Conservation (phyloP, 108 stramenopile species). For the Skeletonema tropicum region DNA sequence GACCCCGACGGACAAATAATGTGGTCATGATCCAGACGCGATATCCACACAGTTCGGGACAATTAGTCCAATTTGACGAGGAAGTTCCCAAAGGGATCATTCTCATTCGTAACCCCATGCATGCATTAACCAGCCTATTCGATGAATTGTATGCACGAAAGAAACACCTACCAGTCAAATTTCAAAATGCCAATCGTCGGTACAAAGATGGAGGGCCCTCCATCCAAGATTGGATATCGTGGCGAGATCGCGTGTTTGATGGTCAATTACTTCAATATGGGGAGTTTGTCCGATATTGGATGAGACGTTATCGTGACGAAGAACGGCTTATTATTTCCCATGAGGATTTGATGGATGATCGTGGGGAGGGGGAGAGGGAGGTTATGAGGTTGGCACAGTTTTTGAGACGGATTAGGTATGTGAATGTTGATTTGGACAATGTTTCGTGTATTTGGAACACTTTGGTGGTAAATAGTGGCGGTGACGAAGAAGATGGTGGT, state of each 20-base stretch:
- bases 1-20: neutral
- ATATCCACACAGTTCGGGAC: constrained; percentile 17
- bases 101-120: constrained; percentile 19
- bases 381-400: constrained; percentile 7
- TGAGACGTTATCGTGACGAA: neutral
- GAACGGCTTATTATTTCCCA: constrained; percentile 11
- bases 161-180: constrained; percentile 19
- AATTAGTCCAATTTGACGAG: neutral
- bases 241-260: constrained; percentile 16
- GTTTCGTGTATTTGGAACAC: constrained; percentile 13
- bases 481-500: neutral
- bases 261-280: neutral
- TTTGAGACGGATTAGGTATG: constrained; percentile 2
- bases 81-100: neutral
- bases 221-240: constrained; percentile 21
- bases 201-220: neutral
- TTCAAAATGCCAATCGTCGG: constrained; percentile 2
- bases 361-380: constrained; percentile 4
- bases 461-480: neutral
- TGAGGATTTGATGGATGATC: constrained; percentile 13
- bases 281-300: constrained; percentile 24
- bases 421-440: constrained; percentile 6
- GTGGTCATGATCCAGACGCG: constrained; percentile 9
- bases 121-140: constrained; percentile 11
- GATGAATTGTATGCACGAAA: constrained; percentile 10